Conservation (phyloP, 306 rosid genomes). For the Cucurbita ficifolia region DNA sequence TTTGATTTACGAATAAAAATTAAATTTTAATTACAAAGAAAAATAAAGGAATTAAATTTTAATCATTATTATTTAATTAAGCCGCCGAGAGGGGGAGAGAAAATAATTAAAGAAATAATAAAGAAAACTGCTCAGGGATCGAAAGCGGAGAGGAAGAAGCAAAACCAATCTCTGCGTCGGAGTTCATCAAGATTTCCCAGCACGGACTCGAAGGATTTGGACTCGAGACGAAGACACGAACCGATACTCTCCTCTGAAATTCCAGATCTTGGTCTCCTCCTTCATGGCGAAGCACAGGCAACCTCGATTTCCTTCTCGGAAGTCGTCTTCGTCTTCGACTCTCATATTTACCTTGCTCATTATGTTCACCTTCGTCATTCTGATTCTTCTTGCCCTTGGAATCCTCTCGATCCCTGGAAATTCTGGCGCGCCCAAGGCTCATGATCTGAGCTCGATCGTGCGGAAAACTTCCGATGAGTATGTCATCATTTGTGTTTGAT, state of each 20-base stretch:
- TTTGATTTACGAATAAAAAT: too few relatives aligned
- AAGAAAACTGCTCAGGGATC: neutral
- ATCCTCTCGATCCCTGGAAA: conserved; percentile 64
- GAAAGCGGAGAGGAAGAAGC: neutral
- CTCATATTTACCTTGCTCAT: conserved; percentile 47
- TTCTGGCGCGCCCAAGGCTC: conserved; percentile 39
- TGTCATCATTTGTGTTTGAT: neutral
- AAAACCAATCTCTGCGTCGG: neutral
- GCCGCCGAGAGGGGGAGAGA: neutral
- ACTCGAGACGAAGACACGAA: neutral
- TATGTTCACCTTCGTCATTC: conserved; percentile 58
- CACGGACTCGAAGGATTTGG: neutral
- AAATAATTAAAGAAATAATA: neutral
- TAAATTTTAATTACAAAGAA: too few relatives aligned
- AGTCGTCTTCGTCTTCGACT: conserved; percentile 33
- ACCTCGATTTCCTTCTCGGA: conserved; percentile 49
- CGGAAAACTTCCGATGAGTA: conserved; percentile 33
- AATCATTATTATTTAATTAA: neutral
- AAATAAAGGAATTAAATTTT: too few relatives aligned
- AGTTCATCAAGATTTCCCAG: neutral
- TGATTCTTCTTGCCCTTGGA: conserved; percentile 81
- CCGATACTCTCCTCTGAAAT: neutral
- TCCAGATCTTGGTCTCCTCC: neutral
- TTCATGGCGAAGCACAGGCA: conserved; percentile 56
- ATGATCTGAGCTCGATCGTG: conserved; percentile 76